Evolutionary conservation across 2,329 filamentous ascomycete genomes (phyloP), one percentile per base, ranked within the genome.

Genomic region (Calonectria hawksworthii): DNA sequence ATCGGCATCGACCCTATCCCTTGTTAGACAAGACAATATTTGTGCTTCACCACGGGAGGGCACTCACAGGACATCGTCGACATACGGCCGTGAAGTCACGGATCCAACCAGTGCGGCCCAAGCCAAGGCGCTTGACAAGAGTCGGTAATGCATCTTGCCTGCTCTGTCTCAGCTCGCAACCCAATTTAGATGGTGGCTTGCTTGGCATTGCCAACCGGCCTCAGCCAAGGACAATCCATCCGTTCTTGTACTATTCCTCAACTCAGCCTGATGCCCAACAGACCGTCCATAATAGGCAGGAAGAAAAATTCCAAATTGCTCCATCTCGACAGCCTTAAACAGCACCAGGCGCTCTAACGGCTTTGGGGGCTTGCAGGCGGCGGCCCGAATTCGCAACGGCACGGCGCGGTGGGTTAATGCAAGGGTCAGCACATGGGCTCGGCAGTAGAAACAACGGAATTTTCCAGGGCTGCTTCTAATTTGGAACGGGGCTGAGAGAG

Each of bases 301-400:
- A 59, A 59, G 30, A 11, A 59, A 59, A 59, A 59, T 36, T 36
- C 30, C 52, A 59, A 59, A 59, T 59, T 34, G 18, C 10, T 9
- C 30, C 14, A 59, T 36, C 52, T 59, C n/a, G 16, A 59, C 30
- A 59, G 52, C 52, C 28, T 56, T 13, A 30, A 21, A 7, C 30
- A n/a, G 10, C 21, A 36, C 23, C 18, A n/a, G 21, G 1, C 21
- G 18, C 21, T 23, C 52, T n/a, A 59, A 59, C 52, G 30, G 30
- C 21, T 59, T 34, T 36, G 18, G 32, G 30, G 30, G 4, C 52
- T 23, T 36, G 52, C 18, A 34, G 52, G 18, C 51, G 18, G 52
- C 52, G 52, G 52, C 21, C 52, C 52, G 52, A 59, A 59, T 59
- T 59, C 30, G 52, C 52, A 34, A 34, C 52, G 52, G 52, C 52